Percentiles rank a stretch among this genome's conserved stretches.
Conservation (phyloP, 2,329 filamentous ascomycete species). For the Chaetomium strumarium region DNA sequence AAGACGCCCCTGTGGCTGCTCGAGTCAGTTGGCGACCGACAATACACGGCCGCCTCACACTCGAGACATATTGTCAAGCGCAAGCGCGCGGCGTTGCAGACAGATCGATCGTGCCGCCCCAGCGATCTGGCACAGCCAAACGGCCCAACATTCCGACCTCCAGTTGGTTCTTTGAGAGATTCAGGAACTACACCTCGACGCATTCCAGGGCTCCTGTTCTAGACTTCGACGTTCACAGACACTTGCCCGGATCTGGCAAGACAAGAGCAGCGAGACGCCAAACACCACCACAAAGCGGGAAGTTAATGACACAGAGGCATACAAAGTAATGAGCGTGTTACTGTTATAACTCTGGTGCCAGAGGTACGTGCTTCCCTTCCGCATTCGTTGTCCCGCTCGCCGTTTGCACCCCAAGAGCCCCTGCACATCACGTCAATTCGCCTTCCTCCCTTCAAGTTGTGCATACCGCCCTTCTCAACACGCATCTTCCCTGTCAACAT, state of each 20-base stretch:
- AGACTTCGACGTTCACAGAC: no score
- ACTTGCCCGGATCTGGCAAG: no score
- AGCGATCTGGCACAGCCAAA: neutral
- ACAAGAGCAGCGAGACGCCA: no score
- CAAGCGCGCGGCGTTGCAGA: neutral
- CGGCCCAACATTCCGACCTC: neutral
- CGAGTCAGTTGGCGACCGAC: neutral
- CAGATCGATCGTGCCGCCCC: constrained; percentile 3
- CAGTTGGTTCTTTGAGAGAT: neutral
- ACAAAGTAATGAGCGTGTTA: neutral
- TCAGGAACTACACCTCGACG: neutral
- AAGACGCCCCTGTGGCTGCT: no score
- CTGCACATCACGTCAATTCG: neutral
- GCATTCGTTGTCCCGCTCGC: neutral
- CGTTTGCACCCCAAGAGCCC: neutral
- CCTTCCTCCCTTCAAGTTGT: neutral
- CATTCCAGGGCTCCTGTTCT: no score
- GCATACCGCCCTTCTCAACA: neutral
- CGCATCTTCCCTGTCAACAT: neutral
- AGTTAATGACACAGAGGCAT: neutral
- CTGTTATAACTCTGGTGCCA: neutral
- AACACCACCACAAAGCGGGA: neutral
- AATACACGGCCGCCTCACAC: neutral
- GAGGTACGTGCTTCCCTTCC: neutral
- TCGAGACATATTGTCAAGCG: neutral